Evolutionary conservation across 2,329 filamentous ascomycete genomes (phyloP), one percentile per base, ranked within the genome.

Genomic region (Pseudogymnoascus sp.): DNA sequence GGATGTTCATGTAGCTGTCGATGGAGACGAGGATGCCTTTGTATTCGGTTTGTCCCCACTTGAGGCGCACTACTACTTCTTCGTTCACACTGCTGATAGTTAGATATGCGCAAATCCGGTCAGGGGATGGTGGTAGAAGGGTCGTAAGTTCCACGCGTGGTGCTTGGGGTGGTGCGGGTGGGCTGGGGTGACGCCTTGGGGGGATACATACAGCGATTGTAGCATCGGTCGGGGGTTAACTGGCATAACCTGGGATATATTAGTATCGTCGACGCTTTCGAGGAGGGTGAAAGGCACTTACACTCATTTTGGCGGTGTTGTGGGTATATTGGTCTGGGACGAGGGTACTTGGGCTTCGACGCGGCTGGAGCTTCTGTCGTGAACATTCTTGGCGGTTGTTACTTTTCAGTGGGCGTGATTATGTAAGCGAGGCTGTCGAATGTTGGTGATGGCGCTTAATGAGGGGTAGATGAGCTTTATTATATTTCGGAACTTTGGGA

Each of bases 1-100:
- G 92, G 68, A 99, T 87, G 80, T 99, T 99, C 93, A 99, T 97
- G 81, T 99, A 99, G 74, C 90, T 92, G 80, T 99, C 95, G 73
- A 96, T 90, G 71, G 89, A 93, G 73, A 96, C 90, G 67, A 99
- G 85, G 69, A 86, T 85, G 75, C 95, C 95, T 77, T 93, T 96
- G 84, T 99, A 99, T 77, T 99, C 95, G 65, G 91, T 95, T 77
- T 97, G 88, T 71, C 91, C 92, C 95, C 95, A 99, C 84, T 99
- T 99, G 68, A 99, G 84, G 71, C 93, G 91, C 68, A 99, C 89
- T 67, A 93, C 82, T 73, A 99, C 87, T 73, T 93, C 86, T 76
- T 96, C 90, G 80, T 96, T 90, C 78, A 99, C 89, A 68, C 89
- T 92, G 68, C 68, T 66, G 64, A 26, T 12, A 47, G 57, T 51